These are phyloP conservation scores for Rosa hybrid DNA, from an alignment of 331 rosid genomes.

Conservation along the genomic window DNA sequence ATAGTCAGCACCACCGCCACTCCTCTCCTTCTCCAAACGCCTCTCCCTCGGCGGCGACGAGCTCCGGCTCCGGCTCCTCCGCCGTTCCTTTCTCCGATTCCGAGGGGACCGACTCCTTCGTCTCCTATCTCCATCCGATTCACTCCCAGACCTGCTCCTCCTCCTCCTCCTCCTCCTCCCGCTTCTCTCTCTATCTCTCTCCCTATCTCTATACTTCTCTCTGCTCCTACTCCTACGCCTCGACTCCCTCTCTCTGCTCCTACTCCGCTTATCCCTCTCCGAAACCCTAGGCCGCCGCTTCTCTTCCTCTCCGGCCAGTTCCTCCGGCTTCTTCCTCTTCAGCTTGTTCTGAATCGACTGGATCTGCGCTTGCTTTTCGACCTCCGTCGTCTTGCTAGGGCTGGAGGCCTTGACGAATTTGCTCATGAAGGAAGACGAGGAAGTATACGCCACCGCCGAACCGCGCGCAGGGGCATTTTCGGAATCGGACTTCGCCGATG, in stretches of 20 bases:
- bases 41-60: constrained; percentile 26
- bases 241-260: constrained; percentile 45
- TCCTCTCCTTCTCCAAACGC: constrained; percentile 40
- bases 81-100: constrained; percentile 29
- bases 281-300: constrained; percentile 58
- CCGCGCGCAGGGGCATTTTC: constrained; percentile 51
- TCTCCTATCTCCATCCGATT: constrained; percentile 42
- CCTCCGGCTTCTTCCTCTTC: constrained; percentile 49
- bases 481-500: constrained; percentile 39
- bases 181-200: constrained; percentile 9
- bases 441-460: constrained; percentile 50
- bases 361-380: constrained; percentile 54
- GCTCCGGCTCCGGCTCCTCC: constrained; percentile 25
- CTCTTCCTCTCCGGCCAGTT: constrained; percentile 29
- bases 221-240: constrained; percentile 36
- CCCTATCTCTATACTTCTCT: constrained; percentile 31
- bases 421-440: constrained; percentile 71
- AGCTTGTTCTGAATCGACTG: constrained; percentile 78
- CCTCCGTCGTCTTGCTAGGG: constrained; percentile 46
- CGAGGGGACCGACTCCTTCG: constrained; percentile 52
- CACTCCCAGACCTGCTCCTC: constrained; percentile 38
- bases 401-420: constrained; percentile 80
- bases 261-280: constrained; percentile 44
- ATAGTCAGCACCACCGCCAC: constrained; percentile 46
- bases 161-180: constrained; percentile 20